These are phyloP conservation scores for Diplodia intermedia DNA, from an alignment of 2,329 filamentous ascomycete species.

Conservation along the genomic window DNA sequence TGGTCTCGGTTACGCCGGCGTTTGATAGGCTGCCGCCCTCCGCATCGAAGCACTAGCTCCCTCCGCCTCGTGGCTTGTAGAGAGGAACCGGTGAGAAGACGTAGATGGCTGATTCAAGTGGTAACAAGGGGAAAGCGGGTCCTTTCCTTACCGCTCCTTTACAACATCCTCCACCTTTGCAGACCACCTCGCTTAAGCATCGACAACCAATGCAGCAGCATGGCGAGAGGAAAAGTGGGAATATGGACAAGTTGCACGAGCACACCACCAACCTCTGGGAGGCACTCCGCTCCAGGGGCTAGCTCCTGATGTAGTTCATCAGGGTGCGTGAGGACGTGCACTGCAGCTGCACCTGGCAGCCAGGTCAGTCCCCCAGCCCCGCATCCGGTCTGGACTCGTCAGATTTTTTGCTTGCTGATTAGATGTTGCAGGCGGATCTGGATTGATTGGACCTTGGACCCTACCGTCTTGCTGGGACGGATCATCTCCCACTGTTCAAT, in stretches of 20 bases:
- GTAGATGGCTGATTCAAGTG: conserved; percentile 29
- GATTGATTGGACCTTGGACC: neutral
- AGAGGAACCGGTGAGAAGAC: conserved; percentile 26
- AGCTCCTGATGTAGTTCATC: conserved; percentile 2
- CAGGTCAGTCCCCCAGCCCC: conserved; percentile 18
- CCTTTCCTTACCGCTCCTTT: conserved; percentile 26
- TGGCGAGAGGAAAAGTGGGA: conserved; percentile 10
- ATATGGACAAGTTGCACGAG: conserved; percentile 12
- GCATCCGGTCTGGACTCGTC: conserved; percentile 18
- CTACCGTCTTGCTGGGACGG: neutral
- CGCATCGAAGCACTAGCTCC: conserved; percentile 13
- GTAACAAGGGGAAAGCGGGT: conserved; percentile 7
- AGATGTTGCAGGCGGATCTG: conserved; percentile 16
- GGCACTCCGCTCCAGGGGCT: neutral
- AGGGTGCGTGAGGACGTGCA: neutral
- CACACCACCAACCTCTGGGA: neutral
- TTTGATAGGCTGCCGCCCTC: conserved; percentile 20
- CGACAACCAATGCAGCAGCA: conserved; percentile 11
- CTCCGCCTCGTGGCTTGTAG: conserved; percentile 25
- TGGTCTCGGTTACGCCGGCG: conserved; percentile 12
- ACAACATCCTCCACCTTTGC: conserved; percentile 11
- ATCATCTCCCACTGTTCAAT: conserved; percentile 1
- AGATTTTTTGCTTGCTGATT: conserved; percentile 12
- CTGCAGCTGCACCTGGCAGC: conserved; percentile 8
- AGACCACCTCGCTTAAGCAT: conserved; percentile 14